Evolutionary conservation across 148 eudicot species (phyloP), one percentile per base, ranked within the genome.

Genomic region (Rhododendron vialii): DNA sequence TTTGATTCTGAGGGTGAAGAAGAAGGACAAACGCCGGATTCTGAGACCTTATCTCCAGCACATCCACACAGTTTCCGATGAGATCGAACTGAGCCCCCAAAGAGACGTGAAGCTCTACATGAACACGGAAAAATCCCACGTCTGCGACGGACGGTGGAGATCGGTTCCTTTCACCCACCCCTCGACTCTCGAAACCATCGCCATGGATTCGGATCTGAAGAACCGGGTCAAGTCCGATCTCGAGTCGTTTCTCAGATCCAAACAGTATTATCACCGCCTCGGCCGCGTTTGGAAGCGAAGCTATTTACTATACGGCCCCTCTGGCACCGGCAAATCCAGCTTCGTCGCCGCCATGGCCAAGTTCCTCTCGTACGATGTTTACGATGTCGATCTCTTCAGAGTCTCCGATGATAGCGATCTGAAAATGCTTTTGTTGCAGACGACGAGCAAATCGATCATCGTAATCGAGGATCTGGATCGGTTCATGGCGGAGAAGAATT

Each of bases 291-390:
- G 99, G 99, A 92, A 92, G 50, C 91, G 99, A 81, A 96, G 96
- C 83, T 96, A 94, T 83, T 91, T 96, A 7, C 85, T 96, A 2
- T 92, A 95, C 91, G 99, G 99, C n/a, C 94, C 97, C 1, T 94
- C 98, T n/a, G 99, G 98, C 6, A 96, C 98, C 4, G 99, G 99
- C 24, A 96, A 96, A 86, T 95, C 99, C 0, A 96, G 95, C 82
- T 96, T 96, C 90, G 91, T 94, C 53, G 94, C 98, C 11, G 98
- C 98, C 57, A 88, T 95, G 87, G 94, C 99, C 2, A 93, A 91
- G 67, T 88, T 89, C 43, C 85, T 96, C 22, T 86, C 88, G 0
- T 96, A 92, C 85, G 95, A 96, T 55, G 92, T 96, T 13, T 96
- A 95, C 89, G 95, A 94, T 83, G 82, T 96, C 63, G 94, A 95